Evolutionary conservation across 2,329 filamentous ascomycete genomes (phyloP), one percentile per base, ranked within the genome.

Genomic region (Diaporthe vexans): DNA sequence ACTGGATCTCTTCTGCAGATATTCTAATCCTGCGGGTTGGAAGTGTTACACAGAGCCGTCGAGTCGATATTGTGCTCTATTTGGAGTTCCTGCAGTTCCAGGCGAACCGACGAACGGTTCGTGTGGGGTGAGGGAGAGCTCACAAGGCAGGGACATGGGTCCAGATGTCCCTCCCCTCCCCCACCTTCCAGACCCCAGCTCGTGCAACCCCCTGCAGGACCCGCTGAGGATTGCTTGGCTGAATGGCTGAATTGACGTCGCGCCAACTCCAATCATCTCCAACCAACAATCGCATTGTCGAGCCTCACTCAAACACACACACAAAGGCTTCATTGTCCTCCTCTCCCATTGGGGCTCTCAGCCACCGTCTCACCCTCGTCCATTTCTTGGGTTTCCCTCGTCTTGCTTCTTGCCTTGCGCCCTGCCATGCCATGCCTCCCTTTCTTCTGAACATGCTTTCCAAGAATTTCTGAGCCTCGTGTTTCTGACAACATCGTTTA

Each of bases 121-220:
- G 4, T 48, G 46, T 51, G 46, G 46, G 46, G 48, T 24, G 1
- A 52, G 46, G 21, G 6, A 24, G 6, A 26, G 10, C n/a, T 24
- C n/a, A 15, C 10, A 13, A 54, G 40, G 10, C 26, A 21, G 11
- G 48, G 63, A 68, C 63, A 68, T 48, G 63, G 63, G 63, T n/a
- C 46, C 11, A n/a, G 10, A 10, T 37, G 43, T 6, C 46, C 3
- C 8, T n/a, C 29, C 29, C 26, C 24, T n/a, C n/a, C 17, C 24
- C 37, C n/a, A 33, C 19, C 19, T 33, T 37, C 19, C 58, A 6
- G 58, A 40, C 58, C 58, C 58, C 58, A 21, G 35, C 57, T 40
- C 21, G 29, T 33, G 29, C 29, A 21, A 33, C 52, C 26, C 11
- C 52, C 26, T 33, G 52, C 43, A 48, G 43, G 17, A 7, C 21